phyloP scores from a whole-genome alignment of 164 flowering plant species.

The Vitis amurensis region DNA sequence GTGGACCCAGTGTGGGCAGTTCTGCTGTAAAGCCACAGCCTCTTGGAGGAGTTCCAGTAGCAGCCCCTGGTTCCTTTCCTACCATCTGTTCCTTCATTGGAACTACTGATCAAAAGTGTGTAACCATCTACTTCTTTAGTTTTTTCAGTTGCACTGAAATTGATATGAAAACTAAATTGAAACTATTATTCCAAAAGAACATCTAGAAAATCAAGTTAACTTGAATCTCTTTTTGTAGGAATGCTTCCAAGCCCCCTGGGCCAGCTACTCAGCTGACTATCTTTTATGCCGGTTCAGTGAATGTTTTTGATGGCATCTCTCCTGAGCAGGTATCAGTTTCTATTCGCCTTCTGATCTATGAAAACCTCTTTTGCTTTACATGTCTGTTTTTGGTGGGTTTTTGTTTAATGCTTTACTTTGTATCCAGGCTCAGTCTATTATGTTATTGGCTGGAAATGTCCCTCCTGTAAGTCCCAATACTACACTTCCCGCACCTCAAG shows the following conservation, averaged over 20 bases:
- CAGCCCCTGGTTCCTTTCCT: constrained; percentile 16
- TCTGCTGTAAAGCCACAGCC: constrained; percentile 16
- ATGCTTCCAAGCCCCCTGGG: constrained; percentile 18
- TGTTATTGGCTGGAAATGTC: constrained; percentile 40
- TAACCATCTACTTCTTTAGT: not conserved
- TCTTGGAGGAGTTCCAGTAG: constrained; percentile 19
- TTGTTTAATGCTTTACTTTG: not conserved
- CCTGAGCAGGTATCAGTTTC: constrained; percentile 36
- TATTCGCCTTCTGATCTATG: not conserved
- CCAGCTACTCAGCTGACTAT: constrained; percentile 44
- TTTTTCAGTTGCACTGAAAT: no score
- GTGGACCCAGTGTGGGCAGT: constrained; percentile 11
- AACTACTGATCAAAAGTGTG: constrained; percentile 28
- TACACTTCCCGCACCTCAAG: constrained; percentile 10
- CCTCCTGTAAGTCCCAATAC: constrained; percentile 10
- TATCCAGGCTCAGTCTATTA: constrained; percentile 40
- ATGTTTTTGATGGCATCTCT: constrained; percentile 37
- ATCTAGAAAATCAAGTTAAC: not conserved
- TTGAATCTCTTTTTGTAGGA: constrained; percentile 21
- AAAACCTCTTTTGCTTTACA: not conserved
- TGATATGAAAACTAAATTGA: no score
- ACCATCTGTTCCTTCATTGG: constrained; percentile 18
- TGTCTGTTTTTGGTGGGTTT: not conserved
- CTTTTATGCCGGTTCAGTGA: constrained; percentile 43
- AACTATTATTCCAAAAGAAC: no score